Percentiles rank a stretch among this genome's conserved stretches.
Conservation (phyloP, 2,329 filamentous ascomycete species). For the Colletotrichum sp. region DNA sequence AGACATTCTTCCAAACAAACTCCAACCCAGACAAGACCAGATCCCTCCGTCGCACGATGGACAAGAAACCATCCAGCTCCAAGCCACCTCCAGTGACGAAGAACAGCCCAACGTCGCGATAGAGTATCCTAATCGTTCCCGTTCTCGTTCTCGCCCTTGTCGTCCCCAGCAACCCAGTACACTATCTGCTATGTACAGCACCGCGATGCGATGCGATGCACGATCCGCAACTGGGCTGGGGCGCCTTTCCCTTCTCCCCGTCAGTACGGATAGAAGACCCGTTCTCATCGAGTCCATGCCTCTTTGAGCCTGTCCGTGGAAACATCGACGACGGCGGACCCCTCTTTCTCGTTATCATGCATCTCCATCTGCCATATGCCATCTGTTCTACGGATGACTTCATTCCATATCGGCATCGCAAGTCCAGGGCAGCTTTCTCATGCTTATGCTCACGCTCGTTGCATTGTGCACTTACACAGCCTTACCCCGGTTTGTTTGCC, state of each 20-base stretch:
- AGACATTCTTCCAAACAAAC: not conserved
- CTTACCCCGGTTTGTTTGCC: not conserved
- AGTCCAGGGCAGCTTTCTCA: not conserved
- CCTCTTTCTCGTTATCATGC: constrained; percentile 1
- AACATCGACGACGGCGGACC: not conserved
- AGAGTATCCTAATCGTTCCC: not conserved
- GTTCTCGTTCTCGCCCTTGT: not conserved
- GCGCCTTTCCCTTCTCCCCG: not conserved
- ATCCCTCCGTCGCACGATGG: not conserved
- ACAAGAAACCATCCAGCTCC: not conserved
- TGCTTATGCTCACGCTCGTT: not conserved
- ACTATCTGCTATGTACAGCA: not conserved
- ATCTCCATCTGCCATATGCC: not conserved
- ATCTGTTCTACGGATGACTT: not conserved
- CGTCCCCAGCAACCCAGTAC: not conserved
- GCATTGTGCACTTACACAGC: not conserved
- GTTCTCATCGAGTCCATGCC: not conserved
- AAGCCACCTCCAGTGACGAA: constrained; percentile 13
- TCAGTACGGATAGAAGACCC: not conserved
- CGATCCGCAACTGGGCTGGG: not conserved
- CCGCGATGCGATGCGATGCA: not conserved
- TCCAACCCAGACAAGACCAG: not conserved
- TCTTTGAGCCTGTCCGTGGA: not conserved
- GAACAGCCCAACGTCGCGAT: not conserved
- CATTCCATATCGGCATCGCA: not conserved